Evolutionary conservation across 352 stramenopile species (phyloP).

Genomic region (Phytopythium cucurbitacearum): DNA sequence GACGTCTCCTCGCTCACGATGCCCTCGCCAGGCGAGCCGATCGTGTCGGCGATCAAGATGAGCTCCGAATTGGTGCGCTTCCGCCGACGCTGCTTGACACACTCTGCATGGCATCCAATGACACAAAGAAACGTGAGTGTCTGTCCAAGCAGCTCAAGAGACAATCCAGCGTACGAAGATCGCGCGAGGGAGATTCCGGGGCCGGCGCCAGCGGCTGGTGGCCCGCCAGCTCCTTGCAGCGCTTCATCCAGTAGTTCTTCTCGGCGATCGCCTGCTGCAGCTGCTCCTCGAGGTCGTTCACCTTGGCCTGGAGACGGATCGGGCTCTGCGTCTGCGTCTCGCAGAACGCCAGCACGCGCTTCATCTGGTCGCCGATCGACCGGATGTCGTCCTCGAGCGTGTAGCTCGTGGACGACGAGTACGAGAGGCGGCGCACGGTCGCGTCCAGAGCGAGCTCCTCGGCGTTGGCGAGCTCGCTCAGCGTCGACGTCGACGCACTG

Average conservation of each 20-base stretch:
- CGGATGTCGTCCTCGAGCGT: constrained; percentile 75
- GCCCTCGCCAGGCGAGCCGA: constrained; percentile 60
- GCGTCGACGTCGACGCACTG: constrained; percentile 13
- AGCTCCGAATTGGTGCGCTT: constrained; percentile 84
- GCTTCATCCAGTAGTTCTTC: constrained; percentile 90
- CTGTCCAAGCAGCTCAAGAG: constrained; percentile 2
- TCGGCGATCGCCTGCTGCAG: constrained; percentile 68
- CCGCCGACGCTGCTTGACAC: constrained; percentile 45
- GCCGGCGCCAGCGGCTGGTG: constrained; percentile 27
- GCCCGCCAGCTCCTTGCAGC: constrained; percentile 65
- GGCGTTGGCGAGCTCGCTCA: constrained; percentile 5
- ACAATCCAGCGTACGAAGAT: constrained; percentile 14
- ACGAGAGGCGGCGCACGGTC: constrained; percentile 30
- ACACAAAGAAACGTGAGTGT: constrained; percentile 7
- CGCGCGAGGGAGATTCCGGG: constrained; percentile 18
- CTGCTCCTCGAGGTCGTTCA: constrained; percentile 76
- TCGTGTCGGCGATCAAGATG: constrained; percentile 75
- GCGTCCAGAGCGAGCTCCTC: constrained; percentile 7
- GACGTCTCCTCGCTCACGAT: constrained; percentile 70
- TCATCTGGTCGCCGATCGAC: constrained; percentile 76
- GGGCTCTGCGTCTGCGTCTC: constrained; percentile 69
- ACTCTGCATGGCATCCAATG: constrained; percentile 15
- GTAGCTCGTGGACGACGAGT: constrained; percentile 41
- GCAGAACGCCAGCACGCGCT: constrained; percentile 76
- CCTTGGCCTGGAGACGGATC: constrained; percentile 68